Evolutionary conservation across 441 rosid genomes (phyloP), one percentile per base, ranked within the genome.

Genomic region (Arabidopsis hybrid): DNA sequence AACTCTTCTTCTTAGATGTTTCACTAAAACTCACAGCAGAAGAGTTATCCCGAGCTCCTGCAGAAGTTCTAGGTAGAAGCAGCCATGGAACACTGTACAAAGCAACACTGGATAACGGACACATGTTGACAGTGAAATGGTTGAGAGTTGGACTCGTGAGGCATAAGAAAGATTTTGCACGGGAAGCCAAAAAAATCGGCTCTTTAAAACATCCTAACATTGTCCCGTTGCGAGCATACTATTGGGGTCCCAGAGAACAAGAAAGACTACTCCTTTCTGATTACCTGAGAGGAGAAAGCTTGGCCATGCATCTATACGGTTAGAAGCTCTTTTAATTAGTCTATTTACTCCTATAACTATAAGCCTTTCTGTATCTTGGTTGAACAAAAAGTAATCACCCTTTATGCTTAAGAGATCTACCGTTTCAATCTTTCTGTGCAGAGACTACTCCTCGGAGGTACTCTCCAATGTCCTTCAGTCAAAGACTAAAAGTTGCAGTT

Each of bases 61-160:
- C 99, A 4, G 98, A 95, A 85, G 97, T 95, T 83, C 92, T 95
- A 49, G 98, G 99, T 21, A 88, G 98, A 83, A 92, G 99, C 86
- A 91, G 97, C 79, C 97, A 90, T 79, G 98, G 98, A 74, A 95
- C 98, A 68, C 78, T 90, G 2, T 95, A 95, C 60, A 93, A 91
- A 83, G 99, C 99, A 42, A 93, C 97, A 74, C 85, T 95, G 52
- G 95, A 83, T 70, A 83, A 80, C 35, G 97, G 97, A 6, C 89
- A 89, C 76, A 83, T 89, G 91, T 72, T 95, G 77, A 81, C 95
- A 29, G 99, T 95, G 84, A 95, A 95, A 80, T 93, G 98, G 98
- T 69, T 95, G 85, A 86, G 97, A 73, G 97, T 88, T 60, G 98
- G 97, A 79, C 84, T 93, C 43, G 97, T 90, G 62, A 93, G 86